These are phyloP conservation scores for Salix exigua DNA, from an alignment of 345 rosid genomes.

Conservation along the genomic window DNA sequence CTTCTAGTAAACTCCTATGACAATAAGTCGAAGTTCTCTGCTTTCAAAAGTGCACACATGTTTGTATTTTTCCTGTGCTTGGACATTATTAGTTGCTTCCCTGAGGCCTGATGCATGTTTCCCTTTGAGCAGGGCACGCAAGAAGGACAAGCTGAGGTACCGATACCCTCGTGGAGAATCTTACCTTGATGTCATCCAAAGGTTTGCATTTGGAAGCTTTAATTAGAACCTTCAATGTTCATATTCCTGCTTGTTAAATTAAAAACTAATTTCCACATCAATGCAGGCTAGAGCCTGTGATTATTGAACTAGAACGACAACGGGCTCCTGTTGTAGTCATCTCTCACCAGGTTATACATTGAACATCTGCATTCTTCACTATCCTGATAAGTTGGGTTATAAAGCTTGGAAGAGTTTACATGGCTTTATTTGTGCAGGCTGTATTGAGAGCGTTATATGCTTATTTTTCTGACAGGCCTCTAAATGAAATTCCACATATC, in stretches of 20 bases:
- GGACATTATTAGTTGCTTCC: neutral
- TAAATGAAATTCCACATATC: conserved; percentile 90
- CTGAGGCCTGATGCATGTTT: neutral
- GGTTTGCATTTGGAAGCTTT: conserved; percentile 37
- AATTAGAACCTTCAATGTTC: neutral
- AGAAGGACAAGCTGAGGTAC: conserved; percentile 88
- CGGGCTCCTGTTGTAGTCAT: conserved; percentile 97
- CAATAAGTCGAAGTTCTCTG: neutral
- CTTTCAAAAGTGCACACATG: neutral
- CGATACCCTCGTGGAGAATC: conserved; percentile 99
- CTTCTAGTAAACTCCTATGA: neutral
- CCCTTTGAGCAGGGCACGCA: conserved; percentile 52
- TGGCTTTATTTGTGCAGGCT: conserved; percentile 51
- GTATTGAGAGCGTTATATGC: conserved; percentile 98
- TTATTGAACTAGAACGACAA: conserved; percentile 95
- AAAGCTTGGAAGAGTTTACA: neutral
- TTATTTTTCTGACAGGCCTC: conserved; percentile 97
- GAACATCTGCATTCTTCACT: conserved; percentile 1
- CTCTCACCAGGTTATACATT: conserved; percentile 80
- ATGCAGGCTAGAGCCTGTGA: conserved; percentile 96
- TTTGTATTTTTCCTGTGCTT: neutral
- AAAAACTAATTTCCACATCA: conserved; percentile 7
- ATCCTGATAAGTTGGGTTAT: neutral
- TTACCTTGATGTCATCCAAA: conserved; percentile 96
- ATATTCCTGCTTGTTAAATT: conserved; percentile 1